phyloP scores from a whole-genome alignment of 2,329 filamentous ascomycete genomes.

The Clonostachys byssicola region DNA sequence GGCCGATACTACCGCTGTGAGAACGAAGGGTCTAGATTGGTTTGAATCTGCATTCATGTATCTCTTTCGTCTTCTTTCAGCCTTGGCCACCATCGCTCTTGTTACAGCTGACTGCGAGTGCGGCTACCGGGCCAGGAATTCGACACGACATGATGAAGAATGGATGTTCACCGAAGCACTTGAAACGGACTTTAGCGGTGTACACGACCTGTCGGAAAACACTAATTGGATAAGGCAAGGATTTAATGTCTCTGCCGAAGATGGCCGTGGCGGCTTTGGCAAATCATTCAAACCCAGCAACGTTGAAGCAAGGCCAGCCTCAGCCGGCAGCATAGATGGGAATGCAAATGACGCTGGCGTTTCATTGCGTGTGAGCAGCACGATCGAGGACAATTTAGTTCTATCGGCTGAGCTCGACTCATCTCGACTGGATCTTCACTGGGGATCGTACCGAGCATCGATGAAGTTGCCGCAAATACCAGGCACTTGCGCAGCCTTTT shows the following conservation, averaged over 20 bases:
- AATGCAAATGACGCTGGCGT: slow-evolving; percentile 44
- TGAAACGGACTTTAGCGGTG: slow-evolving; percentile 67
- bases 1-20: too few species aligned
- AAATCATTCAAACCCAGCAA: slow-evolving; percentile 58
- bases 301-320: slow-evolving; percentile 43
- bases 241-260: slow-evolving; percentile 59
- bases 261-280: slow-evolving; percentile 59
- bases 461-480: slow-evolving; percentile 58
- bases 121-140: slow-evolving; percentile 57
- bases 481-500: slow-evolving; percentile 76
- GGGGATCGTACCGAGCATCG: slow-evolving; percentile 64
- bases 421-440: slow-evolving; percentile 56
- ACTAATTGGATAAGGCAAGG: slow-evolving; percentile 63
- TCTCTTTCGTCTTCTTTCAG: slow-evolving; percentile 7
- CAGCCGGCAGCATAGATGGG: slow-evolving; percentile 56
- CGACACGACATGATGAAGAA: slow-evolving; percentile 25
- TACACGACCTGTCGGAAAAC: slow-evolving; percentile 40
- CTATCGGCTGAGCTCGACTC: slow-evolving; percentile 62
- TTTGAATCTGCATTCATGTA: too few species aligned
- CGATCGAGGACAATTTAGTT: slow-evolving; percentile 45
- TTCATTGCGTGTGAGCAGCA: slow-evolving; percentile 48
- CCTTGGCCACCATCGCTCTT: slow-evolving; percentile 2
- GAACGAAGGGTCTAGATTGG: too few species aligned
- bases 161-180: slow-evolving; percentile 64
- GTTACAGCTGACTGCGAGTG: slow-evolving; percentile 58